Percentiles rank a stretch among this genome's conserved stretches.
These are phyloP conservation scores for Lentinus tigrinus DNA, from an alignment of 768 basidiomycete species.

Conservation along the genomic window DNA sequence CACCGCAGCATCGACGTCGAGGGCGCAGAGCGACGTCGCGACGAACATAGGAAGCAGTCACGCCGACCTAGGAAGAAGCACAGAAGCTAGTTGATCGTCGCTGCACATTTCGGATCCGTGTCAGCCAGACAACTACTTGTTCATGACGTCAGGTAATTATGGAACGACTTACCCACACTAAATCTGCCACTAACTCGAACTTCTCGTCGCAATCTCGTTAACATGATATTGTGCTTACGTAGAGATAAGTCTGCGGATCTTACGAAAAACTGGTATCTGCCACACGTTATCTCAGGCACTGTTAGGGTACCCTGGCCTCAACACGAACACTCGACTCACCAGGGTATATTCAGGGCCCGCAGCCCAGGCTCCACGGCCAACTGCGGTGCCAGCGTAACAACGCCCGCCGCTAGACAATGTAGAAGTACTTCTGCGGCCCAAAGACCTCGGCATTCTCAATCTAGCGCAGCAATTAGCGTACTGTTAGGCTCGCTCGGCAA, in stretches of 20 bases:
- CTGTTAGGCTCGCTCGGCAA: neutral
- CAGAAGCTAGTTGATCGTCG: constrained; percentile 13
- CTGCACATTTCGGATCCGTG: constrained; percentile 13
- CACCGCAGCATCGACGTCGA: too few relatives aligned
- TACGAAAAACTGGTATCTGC: neutral
- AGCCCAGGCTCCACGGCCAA: neutral
- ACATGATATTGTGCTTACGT: neutral
- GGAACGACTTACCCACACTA: constrained; percentile 1
- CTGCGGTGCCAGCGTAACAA: neutral
- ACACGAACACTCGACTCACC: neutral
- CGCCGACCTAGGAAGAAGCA: neutral
- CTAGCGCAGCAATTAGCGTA: neutral
- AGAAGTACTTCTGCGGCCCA: constrained; percentile 3
- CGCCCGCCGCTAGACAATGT: neutral
- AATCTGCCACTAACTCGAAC: neutral
- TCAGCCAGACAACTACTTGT: constrained; percentile 12
- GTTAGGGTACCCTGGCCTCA: neutral
- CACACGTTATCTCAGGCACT: neutral
- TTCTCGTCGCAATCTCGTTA: neutral
- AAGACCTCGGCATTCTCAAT: constrained; percentile 3
- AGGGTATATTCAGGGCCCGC: neutral
- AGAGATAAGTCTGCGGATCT: neutral
- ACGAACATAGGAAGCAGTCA: neutral
- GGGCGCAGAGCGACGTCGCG: neutral
- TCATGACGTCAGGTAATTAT: constrained; percentile 10